Base-by-base conservation (phyloP, 2,329 filamentous ascomycete species). In the Alternaria gaisen region DNA sequence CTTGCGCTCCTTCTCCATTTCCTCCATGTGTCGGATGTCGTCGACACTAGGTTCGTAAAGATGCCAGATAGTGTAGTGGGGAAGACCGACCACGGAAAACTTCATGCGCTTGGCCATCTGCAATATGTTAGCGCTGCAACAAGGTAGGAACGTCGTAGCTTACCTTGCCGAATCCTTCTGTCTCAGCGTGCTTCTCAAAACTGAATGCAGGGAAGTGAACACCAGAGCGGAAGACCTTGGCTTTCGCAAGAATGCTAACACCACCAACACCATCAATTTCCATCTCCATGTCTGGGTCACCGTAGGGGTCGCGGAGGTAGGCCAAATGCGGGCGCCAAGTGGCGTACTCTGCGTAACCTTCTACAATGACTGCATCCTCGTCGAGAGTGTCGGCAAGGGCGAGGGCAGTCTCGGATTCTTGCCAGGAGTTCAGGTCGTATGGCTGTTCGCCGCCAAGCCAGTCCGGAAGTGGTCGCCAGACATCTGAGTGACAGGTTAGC, bases 51-150 rank as follows among this genome's bases (percentile, higher is more conserved):
- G 95, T 80, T 99, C 95, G 83, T 99, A 99, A 73, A 99, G 85
- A 89, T 99, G 95, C 95, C 95, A 99, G 67, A 99, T 97, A 1
- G 93, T 97, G 80, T 99, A 99, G 77, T 99, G 95, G 7, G 95
- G 95, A 47, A 99, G 85, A 32, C 95, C 95, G 60, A 99, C 91
- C 18, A 99, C 95, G 0, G 94, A 97, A 75, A 92, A 98, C 61
- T 91, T 86, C 95, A 99, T 98, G 61, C 92, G 90, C 79, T 93
- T 95, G 16, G 95, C 92, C 95, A 99, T 99, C 94, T 97, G 61
- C 7, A 64, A 20, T 47, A 18, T 41, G 64, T 80, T 56, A 81
- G 71, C 64, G 28, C 20, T 14, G 22, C 51, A 18, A 7, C n/a
- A 16, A 9, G 14, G n/a, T 3, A 18, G 4, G 16, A 30, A 22